A percentile compares a stretch with the other conserved stretches of the same genome.
These are phyloP conservation scores for Arthrocladium fulminans DNA, from an alignment of 2,329 filamentous ascomycete genomes.

Conservation along the genomic window DNA sequence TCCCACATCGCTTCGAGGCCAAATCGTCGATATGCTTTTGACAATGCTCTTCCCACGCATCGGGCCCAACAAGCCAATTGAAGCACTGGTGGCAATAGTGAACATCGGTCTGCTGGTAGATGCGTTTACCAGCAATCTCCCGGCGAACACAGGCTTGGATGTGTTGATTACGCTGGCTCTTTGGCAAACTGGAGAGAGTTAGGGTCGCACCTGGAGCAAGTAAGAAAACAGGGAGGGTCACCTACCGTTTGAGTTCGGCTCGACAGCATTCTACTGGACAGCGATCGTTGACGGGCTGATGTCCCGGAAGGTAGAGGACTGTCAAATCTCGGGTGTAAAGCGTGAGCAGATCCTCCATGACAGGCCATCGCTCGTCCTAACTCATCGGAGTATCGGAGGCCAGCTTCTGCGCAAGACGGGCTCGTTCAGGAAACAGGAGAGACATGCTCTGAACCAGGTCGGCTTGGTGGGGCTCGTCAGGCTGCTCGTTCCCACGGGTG, in stretches of 20 bases:
- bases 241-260: constrained; percentile 6
- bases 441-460: constrained; percentile 9
- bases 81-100: constrained; percentile 16
- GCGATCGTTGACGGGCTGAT: constrained; percentile 9
- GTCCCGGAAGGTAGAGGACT: constrained; percentile 10
- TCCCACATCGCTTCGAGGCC: constrained; percentile 11
- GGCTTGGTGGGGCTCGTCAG: constrained; percentile 5
- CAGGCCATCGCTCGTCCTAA: constrained; percentile 10
- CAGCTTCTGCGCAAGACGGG: constrained; percentile 9
- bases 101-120: constrained; percentile 2
- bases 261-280: background rate
- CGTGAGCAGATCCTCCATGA: constrained; percentile 9
- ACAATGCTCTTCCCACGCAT: constrained; percentile 14
- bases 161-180: constrained; percentile 12
- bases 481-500: constrained; percentile 12
- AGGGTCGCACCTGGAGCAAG: background rate
- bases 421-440: constrained; percentile 11
- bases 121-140: constrained; percentile 8
- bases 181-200: constrained; percentile 9
- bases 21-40: constrained; percentile 11
- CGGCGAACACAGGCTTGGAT: constrained; percentile 12
- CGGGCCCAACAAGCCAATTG: constrained; percentile 11
- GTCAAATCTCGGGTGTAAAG: constrained; percentile 10
- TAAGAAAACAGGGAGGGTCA: background rate
- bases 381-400: constrained; percentile 1